These are phyloP conservation scores for Castanea mollissima DNA, from an alignment of 306 rosid genomes.

Conservation along the genomic window DNA sequence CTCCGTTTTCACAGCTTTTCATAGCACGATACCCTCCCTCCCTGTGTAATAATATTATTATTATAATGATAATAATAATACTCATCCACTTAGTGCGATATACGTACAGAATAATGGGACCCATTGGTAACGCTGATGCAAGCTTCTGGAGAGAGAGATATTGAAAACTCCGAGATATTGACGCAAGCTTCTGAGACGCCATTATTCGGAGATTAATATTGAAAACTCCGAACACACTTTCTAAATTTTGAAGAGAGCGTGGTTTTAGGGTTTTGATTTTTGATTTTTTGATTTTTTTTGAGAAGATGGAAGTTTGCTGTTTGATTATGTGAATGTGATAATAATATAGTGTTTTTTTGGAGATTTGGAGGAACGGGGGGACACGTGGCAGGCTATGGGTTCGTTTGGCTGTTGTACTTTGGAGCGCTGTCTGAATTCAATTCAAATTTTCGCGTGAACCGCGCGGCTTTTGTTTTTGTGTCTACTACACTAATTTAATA, in stretches of 20 bases:
- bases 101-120: background rate
- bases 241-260: background rate
- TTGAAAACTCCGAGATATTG: no score
- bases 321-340: no score
- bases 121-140: background rate
- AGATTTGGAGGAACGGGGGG: background rate
- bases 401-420: background rate
- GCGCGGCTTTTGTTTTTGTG: constrained; percentile 22
- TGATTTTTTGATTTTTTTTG: background rate
- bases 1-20: constrained; percentile 3
- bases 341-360: no score
- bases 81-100: background rate
- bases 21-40: no score
- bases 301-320: background rate
- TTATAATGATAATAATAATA: no score
- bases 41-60: no score
- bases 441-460: constrained; percentile 38
- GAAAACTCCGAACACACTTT: no score
- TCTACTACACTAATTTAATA: background rate
- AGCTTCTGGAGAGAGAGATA: background rate
- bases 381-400: constrained; percentile 49
- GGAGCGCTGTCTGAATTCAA: constrained; percentile 62
- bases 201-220: constrained; percentile 10
- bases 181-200: constrained; percentile 23
- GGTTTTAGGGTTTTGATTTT: background rate